phyloP scores from a whole-genome alignment of 2,329 filamentous ascomycete species.

The Thielaviopsis musarum region DNA sequence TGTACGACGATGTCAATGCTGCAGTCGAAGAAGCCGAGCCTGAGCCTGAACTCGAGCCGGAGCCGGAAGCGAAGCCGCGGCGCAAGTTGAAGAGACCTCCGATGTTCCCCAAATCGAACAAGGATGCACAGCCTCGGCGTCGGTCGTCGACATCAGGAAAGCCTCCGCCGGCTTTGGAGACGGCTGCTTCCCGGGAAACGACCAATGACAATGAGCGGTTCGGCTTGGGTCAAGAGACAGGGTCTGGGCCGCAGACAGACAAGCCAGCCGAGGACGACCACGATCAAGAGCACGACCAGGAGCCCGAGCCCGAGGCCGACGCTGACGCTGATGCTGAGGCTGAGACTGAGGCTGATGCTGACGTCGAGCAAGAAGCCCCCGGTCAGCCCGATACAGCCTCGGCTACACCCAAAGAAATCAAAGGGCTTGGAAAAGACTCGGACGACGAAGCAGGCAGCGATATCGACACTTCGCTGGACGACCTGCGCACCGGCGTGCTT shows the following conservation, averaged over 20 bases:
- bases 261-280: not conserved
- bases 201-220: not conserved
- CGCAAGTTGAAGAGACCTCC: slow-evolving; percentile 7
- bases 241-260: slow-evolving; percentile 11
- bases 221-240: not conserved
- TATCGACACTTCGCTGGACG: slow-evolving; percentile 48
- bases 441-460: slow-evolving; percentile 61
- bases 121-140: slow-evolving; percentile 2
- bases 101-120: slow-evolving; percentile 5
- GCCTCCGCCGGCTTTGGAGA: not conserved
- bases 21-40: slow-evolving; percentile 69
- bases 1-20: slow-evolving; percentile 86
- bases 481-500: slow-evolving; percentile 23
- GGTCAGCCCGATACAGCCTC: too few relatives aligned
- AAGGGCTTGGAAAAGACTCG: slow-evolving; percentile 36
- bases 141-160: not conserved
- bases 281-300: not conserved
- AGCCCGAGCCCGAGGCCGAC: not conserved
- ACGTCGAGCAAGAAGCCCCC: too few relatives aligned
- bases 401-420: slow-evolving; percentile 18
- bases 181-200: not conserved
- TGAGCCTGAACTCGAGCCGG: slow-evolving; percentile 3
- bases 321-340: slow-evolving; percentile 19
- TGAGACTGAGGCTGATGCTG: slow-evolving; percentile 19
- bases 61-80: slow-evolving; percentile 3